Evolutionary conservation across 176 grass and related monocot genomes (phyloP).

Genomic region (Neostapfia colusana): DNA sequence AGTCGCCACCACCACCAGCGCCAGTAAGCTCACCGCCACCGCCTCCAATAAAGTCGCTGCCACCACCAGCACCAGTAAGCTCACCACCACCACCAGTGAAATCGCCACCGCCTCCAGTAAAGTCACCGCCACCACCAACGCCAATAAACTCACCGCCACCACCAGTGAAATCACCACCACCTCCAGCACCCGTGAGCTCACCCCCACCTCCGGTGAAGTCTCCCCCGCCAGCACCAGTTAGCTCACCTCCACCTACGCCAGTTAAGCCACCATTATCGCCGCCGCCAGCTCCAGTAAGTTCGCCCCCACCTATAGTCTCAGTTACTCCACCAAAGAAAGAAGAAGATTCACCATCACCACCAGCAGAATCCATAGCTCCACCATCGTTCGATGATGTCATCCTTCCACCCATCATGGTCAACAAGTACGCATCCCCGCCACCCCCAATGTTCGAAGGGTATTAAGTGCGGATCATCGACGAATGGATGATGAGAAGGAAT

Average conservation of each 20-base stretch:
- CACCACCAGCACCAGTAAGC: too few relatives aligned
- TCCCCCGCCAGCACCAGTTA: neutral
- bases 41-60: too few relatives aligned
- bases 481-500: neutral
- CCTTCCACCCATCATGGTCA: constrained; percentile 47
- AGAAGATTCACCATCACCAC: neutral
- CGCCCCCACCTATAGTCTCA: neutral
- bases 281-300: constrained; percentile 4
- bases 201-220: neutral
- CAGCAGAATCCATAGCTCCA: neutral
- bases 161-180: too few relatives aligned
- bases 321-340: constrained; percentile 10
- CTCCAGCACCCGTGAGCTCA: neutral
- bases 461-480: neutral
- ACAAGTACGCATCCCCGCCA: constrained; percentile 45
- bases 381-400: constrained; percentile 38
- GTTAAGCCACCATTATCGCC: neutral
- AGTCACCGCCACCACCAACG: too few relatives aligned
- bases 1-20: neutral
- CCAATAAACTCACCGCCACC: too few relatives aligned
- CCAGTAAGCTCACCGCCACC: neutral
- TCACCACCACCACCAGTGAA: too few relatives aligned
- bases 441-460: constrained; percentile 62
- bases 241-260: constrained; percentile 26
- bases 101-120: too few relatives aligned